Percentiles rank a stretch among this genome's conserved stretches.
These are phyloP conservation scores for Gossypium gossypioides DNA, from an alignment of 441 rosid species.

Conservation along the genomic window DNA sequence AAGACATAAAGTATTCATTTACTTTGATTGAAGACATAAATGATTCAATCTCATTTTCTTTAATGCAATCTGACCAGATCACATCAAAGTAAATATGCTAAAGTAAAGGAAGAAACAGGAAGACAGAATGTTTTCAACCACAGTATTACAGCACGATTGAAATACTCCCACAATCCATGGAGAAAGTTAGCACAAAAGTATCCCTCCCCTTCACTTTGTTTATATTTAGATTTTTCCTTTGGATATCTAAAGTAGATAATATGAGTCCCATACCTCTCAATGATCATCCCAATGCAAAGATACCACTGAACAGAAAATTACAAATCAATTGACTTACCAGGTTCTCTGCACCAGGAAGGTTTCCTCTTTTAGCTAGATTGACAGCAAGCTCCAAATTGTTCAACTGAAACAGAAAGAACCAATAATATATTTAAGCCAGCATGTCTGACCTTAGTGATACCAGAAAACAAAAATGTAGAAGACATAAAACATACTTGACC, in stretches of 20 bases:
- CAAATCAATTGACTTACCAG: constrained; percentile 36
- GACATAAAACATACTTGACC: constrained; percentile 64
- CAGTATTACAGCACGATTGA: not conserved
- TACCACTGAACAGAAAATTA: not conserved
- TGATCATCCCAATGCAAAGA: not conserved
- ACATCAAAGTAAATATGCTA: not conserved
- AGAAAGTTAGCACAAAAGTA: not conserved
- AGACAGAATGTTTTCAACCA: not conserved
- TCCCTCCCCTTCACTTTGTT: not conserved
- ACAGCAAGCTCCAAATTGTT: constrained; percentile 90
- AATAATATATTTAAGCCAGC: constrained; percentile 11
- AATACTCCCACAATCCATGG: not conserved
- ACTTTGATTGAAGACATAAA: not conserved
- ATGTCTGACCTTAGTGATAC: not conserved
- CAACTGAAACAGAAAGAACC: constrained; percentile 36
- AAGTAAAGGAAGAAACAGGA: constrained; percentile 1
- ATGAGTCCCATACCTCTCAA: not conserved
- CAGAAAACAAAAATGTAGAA: not conserved
- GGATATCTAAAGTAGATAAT: not conserved
- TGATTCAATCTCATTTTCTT: not conserved
- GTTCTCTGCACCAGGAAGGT: constrained; percentile 88
- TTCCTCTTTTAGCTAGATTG: constrained; percentile 87
- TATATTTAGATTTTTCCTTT: not conserved
- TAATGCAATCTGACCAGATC: not conserved
- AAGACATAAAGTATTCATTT: not conserved